phyloP scores from a whole-genome alignment of 352 stramenopile genomes.

The Phytophthora melonis region DNA sequence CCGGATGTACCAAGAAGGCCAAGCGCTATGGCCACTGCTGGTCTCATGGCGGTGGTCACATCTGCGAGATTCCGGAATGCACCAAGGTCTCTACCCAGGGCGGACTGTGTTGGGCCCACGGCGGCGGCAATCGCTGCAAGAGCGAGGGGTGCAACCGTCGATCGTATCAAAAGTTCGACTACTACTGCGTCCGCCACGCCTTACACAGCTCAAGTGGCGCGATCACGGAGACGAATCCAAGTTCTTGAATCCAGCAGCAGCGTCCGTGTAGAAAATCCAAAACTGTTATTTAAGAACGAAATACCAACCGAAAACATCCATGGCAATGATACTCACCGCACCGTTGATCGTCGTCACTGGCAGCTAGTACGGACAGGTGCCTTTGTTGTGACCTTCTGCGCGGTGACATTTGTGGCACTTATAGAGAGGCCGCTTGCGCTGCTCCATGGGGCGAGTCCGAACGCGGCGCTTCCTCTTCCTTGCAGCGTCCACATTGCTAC shows the following conservation, averaged over 20 bases:
- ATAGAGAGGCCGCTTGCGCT: slow-evolving; percentile 60
- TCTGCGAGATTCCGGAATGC: slow-evolving; percentile 64
- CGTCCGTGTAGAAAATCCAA: background rate
- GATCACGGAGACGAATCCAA: background rate
- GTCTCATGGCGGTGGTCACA: slow-evolving; percentile 71
- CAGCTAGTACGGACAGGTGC: slow-evolving; percentile 53
- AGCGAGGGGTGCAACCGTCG: slow-evolving; percentile 61
- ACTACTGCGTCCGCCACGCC: slow-evolving; percentile 60
- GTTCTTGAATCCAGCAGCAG: slow-evolving; percentile 18
- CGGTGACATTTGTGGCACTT: slow-evolving; percentile 59
- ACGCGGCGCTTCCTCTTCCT: slow-evolving; percentile 46
- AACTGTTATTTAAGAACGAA: slow-evolving; percentile 21
- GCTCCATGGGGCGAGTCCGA: slow-evolving; percentile 38
- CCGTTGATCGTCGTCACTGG: background rate
- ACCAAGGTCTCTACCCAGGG: slow-evolving; percentile 70
- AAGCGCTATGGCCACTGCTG: slow-evolving; percentile 79
- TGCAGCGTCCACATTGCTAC: slow-evolving; percentile 1
- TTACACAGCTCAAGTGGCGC: background rate
- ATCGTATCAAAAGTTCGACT: slow-evolving; percentile 72
- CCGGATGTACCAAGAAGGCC: slow-evolving; percentile 66
- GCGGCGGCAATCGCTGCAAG: slow-evolving; percentile 65
- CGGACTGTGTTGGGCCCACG: slow-evolving; percentile 75
- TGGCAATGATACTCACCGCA: background rate
- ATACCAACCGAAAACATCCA: slow-evolving; percentile 11
- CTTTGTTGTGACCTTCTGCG: slow-evolving; percentile 65